Conservation (phyloP, 257 asterid species). For the Euphrasia confusa region DNA sequence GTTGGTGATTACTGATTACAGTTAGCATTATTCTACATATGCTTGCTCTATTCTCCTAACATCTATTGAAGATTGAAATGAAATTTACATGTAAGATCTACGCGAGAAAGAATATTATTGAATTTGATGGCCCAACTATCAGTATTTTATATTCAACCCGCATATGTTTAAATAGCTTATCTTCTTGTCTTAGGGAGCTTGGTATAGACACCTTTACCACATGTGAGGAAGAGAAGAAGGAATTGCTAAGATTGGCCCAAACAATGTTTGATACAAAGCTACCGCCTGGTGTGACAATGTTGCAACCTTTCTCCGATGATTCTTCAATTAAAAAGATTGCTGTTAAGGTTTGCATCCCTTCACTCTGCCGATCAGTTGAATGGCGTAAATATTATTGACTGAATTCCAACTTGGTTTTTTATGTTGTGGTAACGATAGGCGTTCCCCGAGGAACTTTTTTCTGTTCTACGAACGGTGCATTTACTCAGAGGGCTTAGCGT, state of each 20-base stretch:
- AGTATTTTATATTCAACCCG: constrained; percentile 1
- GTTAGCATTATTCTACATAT: constrained; percentile 5
- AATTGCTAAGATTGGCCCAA: constrained; percentile 73
- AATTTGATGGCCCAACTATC: constrained; percentile 6
- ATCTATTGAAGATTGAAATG: background rate
- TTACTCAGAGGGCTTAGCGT: constrained; percentile 93
- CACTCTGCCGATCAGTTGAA: background rate
- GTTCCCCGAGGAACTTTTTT: constrained; percentile 94
- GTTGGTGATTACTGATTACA: no score
- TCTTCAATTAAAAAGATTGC: constrained; percentile 79
- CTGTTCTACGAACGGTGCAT: constrained; percentile 92
- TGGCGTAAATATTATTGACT: background rate
- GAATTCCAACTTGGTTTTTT: constrained; percentile 11
- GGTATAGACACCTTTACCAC: constrained; percentile 73
- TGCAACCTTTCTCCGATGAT: constrained; percentile 92
- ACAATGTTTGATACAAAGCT: constrained; percentile 94
- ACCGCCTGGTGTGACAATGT: constrained; percentile 84
- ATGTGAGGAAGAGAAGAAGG: constrained; percentile 64
- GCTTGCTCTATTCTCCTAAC: background rate
- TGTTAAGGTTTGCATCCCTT: constrained; percentile 55
- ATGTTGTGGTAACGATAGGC: constrained; percentile 39
- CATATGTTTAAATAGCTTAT: constrained; percentile 16
- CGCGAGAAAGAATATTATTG: background rate
- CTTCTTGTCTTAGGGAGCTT: constrained; percentile 57
- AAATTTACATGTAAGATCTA: background rate